These are phyloP conservation scores for Rhodamnia argentea DNA, from an alignment of 345 rosid species.

Conservation along the genomic window DNA sequence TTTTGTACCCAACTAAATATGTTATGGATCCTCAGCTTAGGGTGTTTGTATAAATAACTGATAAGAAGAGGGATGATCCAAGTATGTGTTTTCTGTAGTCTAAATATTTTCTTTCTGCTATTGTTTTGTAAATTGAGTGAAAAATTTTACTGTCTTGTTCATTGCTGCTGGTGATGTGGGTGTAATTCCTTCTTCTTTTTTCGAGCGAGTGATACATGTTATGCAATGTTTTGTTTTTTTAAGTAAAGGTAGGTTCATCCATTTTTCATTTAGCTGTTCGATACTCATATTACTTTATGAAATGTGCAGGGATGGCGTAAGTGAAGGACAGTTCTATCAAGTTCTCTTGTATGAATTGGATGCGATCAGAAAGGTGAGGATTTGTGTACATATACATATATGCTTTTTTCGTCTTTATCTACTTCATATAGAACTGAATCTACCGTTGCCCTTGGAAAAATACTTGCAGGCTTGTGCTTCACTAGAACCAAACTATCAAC, in stretches of 20 bases:
- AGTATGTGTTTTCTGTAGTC: neutral
- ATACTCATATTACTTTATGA: neutral
- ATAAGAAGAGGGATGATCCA: neutral
- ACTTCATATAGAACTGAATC: neutral
- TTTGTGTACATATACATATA: neutral
- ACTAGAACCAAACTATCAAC: conserved; percentile 95
- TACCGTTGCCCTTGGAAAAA: neutral
- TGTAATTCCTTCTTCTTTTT: neutral
- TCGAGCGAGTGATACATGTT: neutral
- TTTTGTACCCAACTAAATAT: neutral
- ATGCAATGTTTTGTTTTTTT: neutral
- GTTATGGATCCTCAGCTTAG: neutral
- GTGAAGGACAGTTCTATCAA: conserved; percentile 85
- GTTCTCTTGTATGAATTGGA: conserved; percentile 39
- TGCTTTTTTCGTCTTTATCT: neutral
- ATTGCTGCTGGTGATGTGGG: neutral
- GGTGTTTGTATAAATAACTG: neutral
- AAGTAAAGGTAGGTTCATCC: neutral
- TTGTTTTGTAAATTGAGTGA: neutral
- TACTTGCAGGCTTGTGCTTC: conserved; percentile 62
- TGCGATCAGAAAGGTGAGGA: conserved; percentile 22
- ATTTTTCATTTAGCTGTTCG: neutral
- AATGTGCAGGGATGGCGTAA: conserved; percentile 83
- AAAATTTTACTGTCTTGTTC: neutral
- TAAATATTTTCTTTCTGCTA: neutral